Evolutionary conservation across 495 filamentous ascomycete species (phyloP), one percentile per base, ranked within the genome.

Genomic region (Friedmanniomyces endolithicus): DNA sequence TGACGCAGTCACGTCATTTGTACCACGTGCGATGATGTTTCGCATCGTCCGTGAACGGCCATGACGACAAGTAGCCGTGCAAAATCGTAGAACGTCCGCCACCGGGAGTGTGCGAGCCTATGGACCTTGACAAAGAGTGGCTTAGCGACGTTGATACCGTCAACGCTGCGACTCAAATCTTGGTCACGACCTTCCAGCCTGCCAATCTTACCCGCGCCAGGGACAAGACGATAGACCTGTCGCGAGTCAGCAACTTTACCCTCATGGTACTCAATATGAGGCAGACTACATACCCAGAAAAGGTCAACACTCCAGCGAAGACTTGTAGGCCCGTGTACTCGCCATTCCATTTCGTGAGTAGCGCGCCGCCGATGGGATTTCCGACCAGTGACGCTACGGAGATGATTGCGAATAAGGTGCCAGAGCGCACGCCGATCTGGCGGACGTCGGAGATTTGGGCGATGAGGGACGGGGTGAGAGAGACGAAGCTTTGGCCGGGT

Each of bases 371-470:
- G 64, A 90, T 87, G 0, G 87, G 87, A 35, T 73, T 79, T 2
- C 84, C 83, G 0, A 78, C 81, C 51, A 92, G 66, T 0, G 78
- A 82, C 23, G 81, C 86, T 48, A 88, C 64, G 2, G 77, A 75
- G 14, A 81, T 70, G 29, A 80, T 67, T 25, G 79, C 74, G 63
- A 88, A 87, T 52, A 81, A 67, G 0, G 78, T 75, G 2, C 87
- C 87, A n/a, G 72, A 84, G 20, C 87, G 75, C 0, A 85, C 72
- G 2, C 87, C 87, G 14, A 92, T 85, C 63, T 88, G 71, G 8
- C 81, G 72, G 40, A 88, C 73, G 57, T 86, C 81, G 12, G 79
- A 83, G 59, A 89, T 83, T 63, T 87, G 83, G 0, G 83, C 84
- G 19, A 86, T 65, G 12, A 84, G 68, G 0, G 79, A 78, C 0